phyloP scores from a whole-genome alignment of 106 monocot species.

The Allium sativum region DNA sequence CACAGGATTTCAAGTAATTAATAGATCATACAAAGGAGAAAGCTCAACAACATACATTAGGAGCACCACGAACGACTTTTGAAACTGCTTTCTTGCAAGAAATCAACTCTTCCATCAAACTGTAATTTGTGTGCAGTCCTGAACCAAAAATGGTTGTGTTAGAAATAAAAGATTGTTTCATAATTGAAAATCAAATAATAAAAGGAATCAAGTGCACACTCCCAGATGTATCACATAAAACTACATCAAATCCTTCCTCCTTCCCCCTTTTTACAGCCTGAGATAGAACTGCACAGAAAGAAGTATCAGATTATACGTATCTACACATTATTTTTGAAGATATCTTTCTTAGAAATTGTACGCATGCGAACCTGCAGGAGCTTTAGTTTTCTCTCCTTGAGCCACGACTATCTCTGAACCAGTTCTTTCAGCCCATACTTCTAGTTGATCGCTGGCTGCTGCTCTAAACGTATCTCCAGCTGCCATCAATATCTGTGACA shows the following conservation, averaged over 20 bases:
- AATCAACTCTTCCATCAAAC: slow-evolving; percentile 91
- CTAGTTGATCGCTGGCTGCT: slow-evolving; percentile 91
- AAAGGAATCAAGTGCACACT: slow-evolving; percentile 28
- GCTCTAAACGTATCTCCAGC: slow-evolving; percentile 98
- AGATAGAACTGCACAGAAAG: slow-evolving; percentile 64
- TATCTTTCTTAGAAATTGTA: neutral
- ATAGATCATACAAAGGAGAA: too few species aligned
- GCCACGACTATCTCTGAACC: slow-evolving; percentile 80
- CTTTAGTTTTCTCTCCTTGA: slow-evolving; percentile 60
- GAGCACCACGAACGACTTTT: slow-evolving; percentile 75
- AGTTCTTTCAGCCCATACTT: slow-evolving; percentile 95
- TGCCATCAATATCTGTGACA: slow-evolving; percentile 67
- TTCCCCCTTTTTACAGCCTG: slow-evolving; percentile 92
- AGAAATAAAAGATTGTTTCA: neutral
- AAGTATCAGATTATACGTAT: slow-evolving; percentile 16
- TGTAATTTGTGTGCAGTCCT: slow-evolving; percentile 96
- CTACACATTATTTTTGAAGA: neutral
- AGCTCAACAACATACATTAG: slow-evolving; percentile 58
- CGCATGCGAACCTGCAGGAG: slow-evolving; percentile 45
- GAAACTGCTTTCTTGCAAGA: slow-evolving; percentile 83
- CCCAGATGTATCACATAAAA: slow-evolving; percentile 96
- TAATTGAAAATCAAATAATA: too few species aligned
- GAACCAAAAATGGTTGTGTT: neutral
- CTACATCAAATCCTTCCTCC: slow-evolving; percentile 70
- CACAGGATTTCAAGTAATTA: too few species aligned